Evolutionary conservation across 768 basidiomycete species (phyloP), one percentile per base, ranked within the genome.

Genomic region (Tubosaeta sp.): DNA sequence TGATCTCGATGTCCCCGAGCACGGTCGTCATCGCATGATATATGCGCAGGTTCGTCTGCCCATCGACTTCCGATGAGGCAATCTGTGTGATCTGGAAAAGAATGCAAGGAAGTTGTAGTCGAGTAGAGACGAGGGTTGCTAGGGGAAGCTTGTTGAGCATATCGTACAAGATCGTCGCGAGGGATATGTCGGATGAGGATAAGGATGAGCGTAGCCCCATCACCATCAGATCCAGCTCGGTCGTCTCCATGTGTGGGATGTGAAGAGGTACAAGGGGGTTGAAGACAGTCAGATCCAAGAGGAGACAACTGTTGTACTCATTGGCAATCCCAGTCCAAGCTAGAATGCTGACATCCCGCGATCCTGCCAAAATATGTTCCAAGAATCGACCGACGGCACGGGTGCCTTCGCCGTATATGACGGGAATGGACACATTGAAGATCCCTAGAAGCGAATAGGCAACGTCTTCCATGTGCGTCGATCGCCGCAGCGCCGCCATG

Each of bases 391-490:
- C 55, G 0, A 61, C 50, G 0, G 59, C 55, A 1, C 34, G 50
- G 22, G 37, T 17, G 0, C 59, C 52, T 46, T 61, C 59, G 2
- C 59, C 59, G 4, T 59, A 59, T 5, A 54, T 58, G 14, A 48
- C 31, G 2, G 50, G 50, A 11, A 59, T 51, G 0, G 56, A 22
- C 7, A 32, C 42, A 37, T 51, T 42, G 46, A 62, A 59, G 17
- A 61, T 53, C 0, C 59, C 56, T 4, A 55, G 11, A 7, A 61
- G 8, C 5, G 60, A 62, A 22, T 62, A 59, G 1, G 55, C 59
- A 19, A 27, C 22, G 9, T 58, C 57, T 22, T 59, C 58, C 11
- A 29, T 47, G 2, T 19, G 44, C 1, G 51, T 60, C 6, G 59
- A 48, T 25, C 50, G 27, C 0, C 59, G 60, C 34, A 0, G 14